Conservation (phyloP, 2,329 filamentous ascomycete species). For the Penicillium sp. region DNA sequence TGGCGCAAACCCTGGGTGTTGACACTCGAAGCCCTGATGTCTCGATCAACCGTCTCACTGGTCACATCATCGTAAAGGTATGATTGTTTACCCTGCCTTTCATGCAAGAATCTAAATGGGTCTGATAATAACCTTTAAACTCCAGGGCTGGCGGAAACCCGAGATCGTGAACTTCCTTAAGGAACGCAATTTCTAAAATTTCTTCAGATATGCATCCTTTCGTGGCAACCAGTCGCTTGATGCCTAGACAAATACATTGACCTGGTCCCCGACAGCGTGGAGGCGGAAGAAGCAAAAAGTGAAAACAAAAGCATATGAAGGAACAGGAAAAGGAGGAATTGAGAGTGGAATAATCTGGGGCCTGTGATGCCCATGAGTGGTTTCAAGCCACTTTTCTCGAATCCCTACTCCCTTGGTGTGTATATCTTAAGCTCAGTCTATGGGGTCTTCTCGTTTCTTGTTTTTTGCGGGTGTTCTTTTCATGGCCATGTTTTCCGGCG, state of each 20-base stretch:
- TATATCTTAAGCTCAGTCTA: conserved; percentile 18
- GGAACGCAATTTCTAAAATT: conserved; percentile 46
- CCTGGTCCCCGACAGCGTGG: conserved; percentile 7
- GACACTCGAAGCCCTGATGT: conserved; percentile 45
- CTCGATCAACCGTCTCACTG: conserved; percentile 62
- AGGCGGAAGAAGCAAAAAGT: conserved; percentile 12
- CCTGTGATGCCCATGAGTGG: conserved; percentile 12
- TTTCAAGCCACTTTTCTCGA: conserved; percentile 13
- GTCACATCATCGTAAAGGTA: conserved; percentile 76
- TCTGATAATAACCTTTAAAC: conserved; percentile 14
- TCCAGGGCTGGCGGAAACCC: conserved; percentile 53
- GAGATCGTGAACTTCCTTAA: conserved; percentile 52
- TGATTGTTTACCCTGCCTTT: not conserved
- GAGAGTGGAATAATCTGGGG: conserved; percentile 1
- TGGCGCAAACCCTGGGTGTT: conserved; percentile 62
- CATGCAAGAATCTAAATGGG: not conserved
- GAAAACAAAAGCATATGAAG: conserved; percentile 20
- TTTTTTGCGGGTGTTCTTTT: conserved; percentile 25
- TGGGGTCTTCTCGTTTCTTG: conserved; percentile 18
- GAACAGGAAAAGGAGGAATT: conserved; percentile 14
- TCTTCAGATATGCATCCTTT: conserved; percentile 4
- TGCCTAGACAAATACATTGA: conserved; percentile 16
- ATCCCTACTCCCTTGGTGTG: conserved; percentile 20
- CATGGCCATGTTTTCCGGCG: conserved; percentile 19
- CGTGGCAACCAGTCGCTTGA: not conserved